phyloP scores from a whole-genome alignment of 2,329 filamentous ascomycete species.

The Xylariales sp. region DNA sequence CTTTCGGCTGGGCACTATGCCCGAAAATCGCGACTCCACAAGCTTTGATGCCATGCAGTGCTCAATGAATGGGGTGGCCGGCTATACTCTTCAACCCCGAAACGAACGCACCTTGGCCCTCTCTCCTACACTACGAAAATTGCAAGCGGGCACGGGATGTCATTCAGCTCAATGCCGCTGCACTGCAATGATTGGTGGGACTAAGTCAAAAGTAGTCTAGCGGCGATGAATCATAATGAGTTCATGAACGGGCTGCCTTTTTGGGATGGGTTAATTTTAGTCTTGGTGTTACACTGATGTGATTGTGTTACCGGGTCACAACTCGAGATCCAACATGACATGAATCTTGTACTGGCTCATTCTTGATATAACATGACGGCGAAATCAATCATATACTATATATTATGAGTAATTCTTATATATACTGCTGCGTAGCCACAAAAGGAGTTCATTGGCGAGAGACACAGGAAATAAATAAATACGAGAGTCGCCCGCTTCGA shows the following conservation, averaged over 20 bases:
- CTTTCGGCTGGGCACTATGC: too few species aligned
- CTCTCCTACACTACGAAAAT: too few species aligned
- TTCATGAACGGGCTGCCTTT: constrained; percentile 2
- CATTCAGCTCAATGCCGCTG: too few species aligned
- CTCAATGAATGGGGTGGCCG: too few species aligned
- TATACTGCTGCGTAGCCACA: background rate
- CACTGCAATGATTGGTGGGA: background rate
- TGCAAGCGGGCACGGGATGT: too few species aligned
- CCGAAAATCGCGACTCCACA: too few species aligned
- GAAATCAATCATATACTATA: background rate
- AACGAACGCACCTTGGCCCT: too few species aligned
- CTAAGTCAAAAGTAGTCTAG: background rate
- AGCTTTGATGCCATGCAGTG: too few species aligned
- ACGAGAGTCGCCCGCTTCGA: too few species aligned
- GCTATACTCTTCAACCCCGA: too few species aligned
- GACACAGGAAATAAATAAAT: too few species aligned
- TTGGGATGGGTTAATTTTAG: background rate
- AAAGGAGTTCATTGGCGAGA: background rate
- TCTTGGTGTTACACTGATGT: background rate
- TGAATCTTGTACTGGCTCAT: background rate
- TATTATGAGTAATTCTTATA: background rate
- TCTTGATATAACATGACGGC: background rate
- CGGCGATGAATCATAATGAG: constrained; percentile 8
- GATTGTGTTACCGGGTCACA: constrained; percentile 2
- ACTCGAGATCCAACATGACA: background rate